These are phyloP conservation scores for Moniliella sp. DNA, from an alignment of 1,284 basidiomycete genomes.

Conservation along the genomic window DNA sequence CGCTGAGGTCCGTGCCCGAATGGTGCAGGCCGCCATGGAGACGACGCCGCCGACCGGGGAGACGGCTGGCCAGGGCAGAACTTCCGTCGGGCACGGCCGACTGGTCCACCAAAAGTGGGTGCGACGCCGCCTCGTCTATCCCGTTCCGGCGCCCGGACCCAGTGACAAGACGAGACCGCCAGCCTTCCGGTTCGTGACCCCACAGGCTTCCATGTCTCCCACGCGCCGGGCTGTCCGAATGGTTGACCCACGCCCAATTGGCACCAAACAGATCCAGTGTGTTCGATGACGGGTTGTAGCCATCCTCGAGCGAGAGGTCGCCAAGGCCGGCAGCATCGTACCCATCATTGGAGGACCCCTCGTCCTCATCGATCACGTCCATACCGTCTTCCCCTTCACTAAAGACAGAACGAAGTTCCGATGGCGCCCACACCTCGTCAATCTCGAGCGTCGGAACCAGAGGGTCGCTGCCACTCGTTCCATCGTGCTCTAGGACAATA, in stretches of 20 bases:
- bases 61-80: constrained; percentile 1
- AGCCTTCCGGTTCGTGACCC: background rate
- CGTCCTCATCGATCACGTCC: constrained; percentile 13
- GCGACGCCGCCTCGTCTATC: constrained; percentile 39
- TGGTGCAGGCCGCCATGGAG: background rate
- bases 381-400: constrained; percentile 7
- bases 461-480: constrained; percentile 2
- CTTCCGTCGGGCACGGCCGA: constrained; percentile 3
- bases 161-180: constrained; percentile 1
- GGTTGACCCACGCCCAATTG: constrained; percentile 27
- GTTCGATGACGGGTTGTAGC: background rate
- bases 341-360: constrained; percentile 10
- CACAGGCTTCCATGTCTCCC: background rate
- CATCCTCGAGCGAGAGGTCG: constrained; percentile 22
- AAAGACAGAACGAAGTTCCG: constrained; percentile 1
- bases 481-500: constrained; percentile 11
- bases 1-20: constrained; percentile 34
- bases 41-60: too few relatives aligned
- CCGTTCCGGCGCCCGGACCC: background rate
- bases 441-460: too few relatives aligned
- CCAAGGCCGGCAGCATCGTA: constrained; percentile 17
- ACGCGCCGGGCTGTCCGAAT: background rate
- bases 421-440: too few relatives aligned
- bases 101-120: constrained; percentile 56
- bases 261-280: constrained; percentile 25